Base-by-base conservation (phyloP, 371 early-diverging fungal species). In the Thermomucor indicae-seudaticae region DNA sequence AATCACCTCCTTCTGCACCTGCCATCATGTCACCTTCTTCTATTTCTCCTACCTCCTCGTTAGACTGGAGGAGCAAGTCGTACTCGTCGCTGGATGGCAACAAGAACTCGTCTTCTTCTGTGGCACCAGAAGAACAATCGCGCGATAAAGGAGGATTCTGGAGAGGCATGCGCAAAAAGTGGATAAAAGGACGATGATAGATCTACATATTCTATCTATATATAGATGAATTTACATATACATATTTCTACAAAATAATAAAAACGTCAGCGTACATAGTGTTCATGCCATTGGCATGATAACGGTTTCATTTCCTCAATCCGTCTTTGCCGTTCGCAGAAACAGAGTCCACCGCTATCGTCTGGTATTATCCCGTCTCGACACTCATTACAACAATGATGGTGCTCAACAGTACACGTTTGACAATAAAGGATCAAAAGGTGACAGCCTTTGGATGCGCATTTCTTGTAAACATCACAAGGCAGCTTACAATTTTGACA, bases 391-490 rank as follows among this genome's bases (percentile, higher is more conserved):
- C 74, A 74, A 24, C 74, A 74, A 24, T 56, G 67, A 0, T 49
- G 43, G n/a, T 32, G 27, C 1, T 49, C 22, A 16, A 23, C 17
- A n/a, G n/a, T 23, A 30, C 76, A 71, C 1, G 28, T 7, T 27
- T 51, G 56, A 42, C 77, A 77, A 17, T 47, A 58, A 16, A 77
- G 35, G 0, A 77, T 58, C 20, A 77, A 37, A 8, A 72, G 40
- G 53, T 70, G 73, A 24, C 77, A 77, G 0, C 55, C 34, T 3
- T 28, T 7, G 1, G 62, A 47, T 4, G 47, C 23, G 32, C 77
- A 77, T 55, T 77, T 77, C n/a, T 32, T 51, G 38, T 76, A 76
- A 22, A 44, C 51, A 53, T 72, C 73, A 65, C 72, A 70, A 20
- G 65, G 52, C n/a, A 12, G 16, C 8, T 34, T 23, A 37, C 77